Evolutionary conservation across 176 grass and related monocot genomes (phyloP).

Genomic region (Triticum urartu): DNA sequence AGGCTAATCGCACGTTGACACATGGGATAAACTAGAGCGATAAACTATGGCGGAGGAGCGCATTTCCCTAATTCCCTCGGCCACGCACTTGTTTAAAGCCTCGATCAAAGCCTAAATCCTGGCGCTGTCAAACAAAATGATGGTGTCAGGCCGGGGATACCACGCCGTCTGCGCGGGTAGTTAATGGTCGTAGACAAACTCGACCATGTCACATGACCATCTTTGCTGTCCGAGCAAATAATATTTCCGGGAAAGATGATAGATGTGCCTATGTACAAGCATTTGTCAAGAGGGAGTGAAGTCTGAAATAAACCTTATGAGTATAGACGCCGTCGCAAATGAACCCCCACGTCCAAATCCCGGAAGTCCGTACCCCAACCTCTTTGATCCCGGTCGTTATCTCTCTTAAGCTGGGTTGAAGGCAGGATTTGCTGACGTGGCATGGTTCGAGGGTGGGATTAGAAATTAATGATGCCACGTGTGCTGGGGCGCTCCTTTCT

Average conservation of each 20-base stretch:
- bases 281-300: neutral
- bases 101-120: neutral
- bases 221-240: neutral
- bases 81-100: conserved; percentile 6
- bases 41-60: conserved; percentile 10
- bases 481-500: too few species aligned
- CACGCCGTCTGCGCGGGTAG: conserved; percentile 8
- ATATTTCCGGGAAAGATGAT: neutral
- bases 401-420: too few species aligned
- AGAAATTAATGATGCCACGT: too few species aligned
- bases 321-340: too few species aligned
- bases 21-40: conserved; percentile 25
- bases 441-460: too few species aligned
- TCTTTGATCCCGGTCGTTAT: too few species aligned
- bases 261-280: neutral
- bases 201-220: neutral
- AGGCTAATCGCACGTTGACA: conserved; percentile 15
- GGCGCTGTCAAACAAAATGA: conserved; percentile 30
- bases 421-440: too few species aligned
- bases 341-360: too few species aligned
- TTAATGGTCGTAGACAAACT: conserved; percentile 6
- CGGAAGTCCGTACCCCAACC: too few species aligned
- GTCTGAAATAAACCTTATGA: too few species aligned
- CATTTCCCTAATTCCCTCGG: conserved; percentile 24
- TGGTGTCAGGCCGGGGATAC: conserved; percentile 27